Percentiles rank a stretch among this genome's conserved stretches.
Conservation (phyloP, 257 asterid genomes). For the Plantago major region DNA sequence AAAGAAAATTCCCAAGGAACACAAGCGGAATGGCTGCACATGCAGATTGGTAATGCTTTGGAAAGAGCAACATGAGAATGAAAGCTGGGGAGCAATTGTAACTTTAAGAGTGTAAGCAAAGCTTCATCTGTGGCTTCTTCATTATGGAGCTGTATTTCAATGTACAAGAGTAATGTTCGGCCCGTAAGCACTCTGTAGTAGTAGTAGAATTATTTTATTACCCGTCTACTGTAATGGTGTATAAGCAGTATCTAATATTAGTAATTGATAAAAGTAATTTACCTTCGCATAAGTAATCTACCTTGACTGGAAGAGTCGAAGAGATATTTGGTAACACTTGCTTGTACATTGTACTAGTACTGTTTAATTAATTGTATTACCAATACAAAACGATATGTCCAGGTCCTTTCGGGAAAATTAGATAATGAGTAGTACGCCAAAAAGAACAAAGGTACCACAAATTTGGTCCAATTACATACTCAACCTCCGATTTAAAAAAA, state of each 20-base stretch:
- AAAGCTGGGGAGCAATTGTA: conserved; percentile 17
- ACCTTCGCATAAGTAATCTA: too few species aligned
- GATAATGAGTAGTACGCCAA: too few species aligned
- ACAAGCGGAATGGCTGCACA: conserved; percentile 80
- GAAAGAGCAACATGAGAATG: conserved; percentile 43
- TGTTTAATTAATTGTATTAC: too few species aligned
- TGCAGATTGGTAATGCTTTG: conserved; percentile 63
- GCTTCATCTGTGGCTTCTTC: conserved; percentile 8
- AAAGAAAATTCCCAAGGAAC: conserved; percentile 55
- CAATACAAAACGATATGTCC: too few species aligned
- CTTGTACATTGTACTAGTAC: too few species aligned
- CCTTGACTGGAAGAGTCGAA: too few species aligned
- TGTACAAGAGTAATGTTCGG: neutral
- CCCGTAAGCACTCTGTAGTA: conserved; percentile 8
- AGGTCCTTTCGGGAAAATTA: too few species aligned
- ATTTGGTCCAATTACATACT: too few species aligned
- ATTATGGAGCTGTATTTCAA: conserved; percentile 3
- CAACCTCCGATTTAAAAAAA: too few species aligned
- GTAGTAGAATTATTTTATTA: conserved; percentile 12
- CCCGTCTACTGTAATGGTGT: neutral
- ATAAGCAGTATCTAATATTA: neutral
- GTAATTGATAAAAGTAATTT: neutral
- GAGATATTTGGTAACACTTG: too few species aligned
- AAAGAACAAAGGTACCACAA: too few species aligned
- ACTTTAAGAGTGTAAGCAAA: conserved; percentile 18